Evolutionary conservation across 352 stramenopile genomes (phyloP), one percentile per base, ranked within the genome.

Genomic region (Globisporangium megalacanthum): DNA sequence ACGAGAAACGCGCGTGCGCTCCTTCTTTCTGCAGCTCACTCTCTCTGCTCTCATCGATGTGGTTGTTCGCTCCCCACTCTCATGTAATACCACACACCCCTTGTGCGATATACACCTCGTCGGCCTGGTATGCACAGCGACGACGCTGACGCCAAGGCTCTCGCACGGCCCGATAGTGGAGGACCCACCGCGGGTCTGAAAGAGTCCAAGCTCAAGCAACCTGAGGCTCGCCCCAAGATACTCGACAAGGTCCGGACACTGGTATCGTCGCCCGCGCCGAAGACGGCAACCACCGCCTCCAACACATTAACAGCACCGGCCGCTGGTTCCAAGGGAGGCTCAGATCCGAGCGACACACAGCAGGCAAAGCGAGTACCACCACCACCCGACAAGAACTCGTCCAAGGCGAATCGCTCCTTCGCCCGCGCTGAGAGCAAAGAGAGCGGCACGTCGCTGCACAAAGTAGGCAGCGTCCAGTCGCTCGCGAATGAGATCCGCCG

Each of bases 401-500:
- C 49, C 49, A 76, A 8, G 45, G 36, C 53, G n/a, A 50, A 46
- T 10, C 48, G 29, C 19, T 13, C 35, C 1, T 48, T 56, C 58
- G 52, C 20, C 17, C 52, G 66, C 20, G 67, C 75, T 7, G 73
- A 88, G 25, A 77, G 64, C 56, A 88, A 87, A 56, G 56, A 66
- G n/a, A 63, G 55, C 1, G 68, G 65, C 49, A 52, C 62, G 17
- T 76, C 73, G 2, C 54, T 89, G 10, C 77, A 88, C 53, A 78
- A 79, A 58, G 75, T 88, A 14, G 70, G 75, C n/a, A 93, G 80
- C 29, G 83, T 93, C 25, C 80, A 93, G 60, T 88, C 80, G 15
- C 60, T 93, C 15, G 83, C 83, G 20, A 88, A 89, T 62, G 83
- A 93, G 52, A 91, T 93, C 45, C 65, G 83, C 0, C 78, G 80